Conservation (phyloP, 176 grass and related monocot species). For the Oryza nivara region DNA sequence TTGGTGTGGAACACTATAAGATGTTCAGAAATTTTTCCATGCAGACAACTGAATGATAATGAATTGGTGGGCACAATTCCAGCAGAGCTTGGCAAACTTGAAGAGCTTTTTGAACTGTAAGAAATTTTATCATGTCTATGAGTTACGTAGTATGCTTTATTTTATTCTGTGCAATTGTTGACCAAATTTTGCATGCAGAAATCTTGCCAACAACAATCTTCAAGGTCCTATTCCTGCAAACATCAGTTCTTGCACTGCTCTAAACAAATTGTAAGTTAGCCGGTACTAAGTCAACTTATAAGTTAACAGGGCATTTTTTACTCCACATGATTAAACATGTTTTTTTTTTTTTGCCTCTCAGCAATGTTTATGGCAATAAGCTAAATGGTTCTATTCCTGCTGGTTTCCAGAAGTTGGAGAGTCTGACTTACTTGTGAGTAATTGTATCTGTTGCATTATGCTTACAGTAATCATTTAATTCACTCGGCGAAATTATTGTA, state of each 20-base stretch:
- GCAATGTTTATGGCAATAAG: conserved; percentile 91
- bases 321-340: conserved; percentile 18
- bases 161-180: conserved; percentile 23
- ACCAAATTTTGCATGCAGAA: conserved; percentile 51
- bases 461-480: conserved; percentile 20
- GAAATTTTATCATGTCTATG: background rate
- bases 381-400: conserved; percentile 90
- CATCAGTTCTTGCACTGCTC: conserved; percentile 90
- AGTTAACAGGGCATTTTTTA: background rate
- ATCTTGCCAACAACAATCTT: conserved; percentile 95
- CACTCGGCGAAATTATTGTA: background rate
- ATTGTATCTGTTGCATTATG: background rate
- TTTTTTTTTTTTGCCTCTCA: conserved; percentile 40
- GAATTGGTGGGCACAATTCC: conserved; percentile 89
- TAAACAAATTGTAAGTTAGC: conserved; percentile 95
- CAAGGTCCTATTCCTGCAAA: conserved; percentile 85
- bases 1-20: conserved; percentile 11
- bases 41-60: conserved; percentile 95
- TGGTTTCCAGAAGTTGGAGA: conserved; percentile 80
- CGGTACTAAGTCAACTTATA: background rate
- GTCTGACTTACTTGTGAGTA: conserved; percentile 94
- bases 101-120: conserved; percentile 97
- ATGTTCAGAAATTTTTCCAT: conserved; percentile 16
- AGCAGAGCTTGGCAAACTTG: conserved; percentile 92
- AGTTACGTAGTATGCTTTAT: background rate